Base-by-base conservation (phyloP, 345 rosid species). In the Combretum micranthum region DNA sequence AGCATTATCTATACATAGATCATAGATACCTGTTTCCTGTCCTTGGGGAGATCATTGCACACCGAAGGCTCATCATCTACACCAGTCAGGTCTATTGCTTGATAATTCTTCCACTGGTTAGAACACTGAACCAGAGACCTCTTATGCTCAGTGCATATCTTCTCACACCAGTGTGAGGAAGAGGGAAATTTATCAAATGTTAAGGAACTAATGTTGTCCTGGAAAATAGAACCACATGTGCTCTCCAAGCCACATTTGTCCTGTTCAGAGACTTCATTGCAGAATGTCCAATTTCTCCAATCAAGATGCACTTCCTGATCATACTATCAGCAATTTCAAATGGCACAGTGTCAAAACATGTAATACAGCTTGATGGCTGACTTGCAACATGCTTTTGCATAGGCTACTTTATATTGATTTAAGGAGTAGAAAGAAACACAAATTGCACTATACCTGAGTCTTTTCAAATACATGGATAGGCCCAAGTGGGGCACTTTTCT, bases 401-500 rank as follows among this genome's bases (percentile, higher is more conserved):
- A 4, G 9, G 39, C 39, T 1, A 32, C 9, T 4, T 32, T 32
- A 32, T 32, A 32, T 32, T 4, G 39, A 32, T 7, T 32, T 32
- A 32, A 32, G 39, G 39, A 4, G 16, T 10, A 44, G 12, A 16
- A n/a, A 17, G 22, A 20, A 15, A 22, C 17, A n/a, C 18, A 26
- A 44, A 51, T 47, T 19, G 48, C 52, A 53, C 3, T 67, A 61
- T 75, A 86, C 97, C 95, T 66, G 74, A 52, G 48, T 64, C 65
- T 67, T 83, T 42, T 89, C 99, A 75, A 87, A 85, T 20, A 93
- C 88, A 65, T 93, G 99, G 61, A 93, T 80, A 62, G 99, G 99
- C 55, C 96, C 88, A 3, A 81, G 49, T 37, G 71, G 61, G 65
- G 43, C 51, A 37, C 32, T 37, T 72, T 51, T 55, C 37, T 64